Base-by-base conservation (phyloP, 345 rosid species). In the Ricinus communis region DNA sequence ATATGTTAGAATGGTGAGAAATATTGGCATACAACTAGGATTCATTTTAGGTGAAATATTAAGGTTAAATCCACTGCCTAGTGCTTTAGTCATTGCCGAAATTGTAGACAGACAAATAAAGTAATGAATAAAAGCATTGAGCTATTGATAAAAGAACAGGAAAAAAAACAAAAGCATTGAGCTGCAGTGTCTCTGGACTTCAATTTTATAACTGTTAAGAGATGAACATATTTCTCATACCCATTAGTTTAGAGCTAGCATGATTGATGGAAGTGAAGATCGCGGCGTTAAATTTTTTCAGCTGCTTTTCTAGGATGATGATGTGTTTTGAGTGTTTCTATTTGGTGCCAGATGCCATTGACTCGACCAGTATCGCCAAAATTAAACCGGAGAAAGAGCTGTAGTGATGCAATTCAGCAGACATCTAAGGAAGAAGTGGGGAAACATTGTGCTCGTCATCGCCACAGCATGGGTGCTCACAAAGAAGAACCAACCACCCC, bases 351-450 rank as follows among this genome's bases (percentile, higher is more conserved):
- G 99, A 74, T 89, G 71, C 99, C 99, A 15, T 66, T 95, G 82
- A 92, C 97, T 75, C 85, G 89, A 59, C 90, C 97, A 28, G 82
- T 84, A 70, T 92, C 81, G 2, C 81, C 81, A 19, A 78, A 78
- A 49, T 72, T 82, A 71, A 78, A 70, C 1, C 85, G 96, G 38
- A 88, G 97, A 83, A 95, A 81, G 91, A 95, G 99, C 84, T 90
- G 93, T 65, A 66, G 91, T n/a, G 97, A 91, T 81, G 88, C 85
- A 21, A 60, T 78, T 70, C 76, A 50, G 55, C 76, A 50, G 55
- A 36, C 86, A 62, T 65, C 79, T 62, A 75, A 53, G 50, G 93
- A 82, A 27, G 90, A 79, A 64, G 88, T 80, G 62, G 88, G 80
- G 74, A 86, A 82, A 76, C 80, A 63, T 71, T 86, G 91, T 85